These are phyloP conservation scores for Syncephalastrum sp. DNA, from an alignment of 371 early-diverging fungal genomes.

Conservation along the genomic window DNA sequence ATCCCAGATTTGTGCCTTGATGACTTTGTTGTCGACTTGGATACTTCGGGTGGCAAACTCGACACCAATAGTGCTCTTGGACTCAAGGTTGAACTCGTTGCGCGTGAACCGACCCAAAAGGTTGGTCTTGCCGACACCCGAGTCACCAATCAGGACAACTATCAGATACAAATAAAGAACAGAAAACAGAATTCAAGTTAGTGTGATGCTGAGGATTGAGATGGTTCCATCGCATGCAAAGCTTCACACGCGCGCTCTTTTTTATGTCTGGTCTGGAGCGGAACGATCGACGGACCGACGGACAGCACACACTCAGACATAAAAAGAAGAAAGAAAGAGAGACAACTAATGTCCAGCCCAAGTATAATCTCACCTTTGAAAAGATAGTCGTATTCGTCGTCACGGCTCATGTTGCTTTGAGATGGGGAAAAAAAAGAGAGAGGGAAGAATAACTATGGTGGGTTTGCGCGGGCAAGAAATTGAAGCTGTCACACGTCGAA, in stretches of 20 bases:
- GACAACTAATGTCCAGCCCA: background rate
- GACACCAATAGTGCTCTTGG: slow-evolving; percentile 99
- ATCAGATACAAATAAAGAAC: slow-evolving; percentile 1
- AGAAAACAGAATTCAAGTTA: background rate
- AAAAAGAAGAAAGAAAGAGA: background rate
- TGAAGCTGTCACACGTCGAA: too few species aligned
- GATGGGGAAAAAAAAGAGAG: slow-evolving; percentile 10
- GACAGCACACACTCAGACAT: background rate
- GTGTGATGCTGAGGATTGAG: background rate
- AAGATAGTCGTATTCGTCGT: slow-evolving; percentile 95
- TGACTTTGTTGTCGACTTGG: slow-evolving; percentile 93
- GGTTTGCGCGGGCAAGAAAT: too few species aligned
- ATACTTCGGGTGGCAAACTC: slow-evolving; percentile 99
- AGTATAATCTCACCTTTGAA: slow-evolving; percentile 74
- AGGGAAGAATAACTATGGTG: background rate
- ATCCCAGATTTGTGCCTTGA: slow-evolving; percentile 99
- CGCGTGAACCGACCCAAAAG: slow-evolving; percentile 97
- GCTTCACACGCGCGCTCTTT: too few species aligned
- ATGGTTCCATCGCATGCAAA: too few species aligned
- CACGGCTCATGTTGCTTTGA: slow-evolving; percentile 68
- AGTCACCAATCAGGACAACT: slow-evolving; percentile 99
- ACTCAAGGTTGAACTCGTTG: slow-evolving; percentile 96
- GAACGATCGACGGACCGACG: background rate
- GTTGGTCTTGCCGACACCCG: slow-evolving; percentile 99
- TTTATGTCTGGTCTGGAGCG: too few species aligned